Base-by-base conservation (phyloP, 345 rosid species). In the Pugionium cornutum region DNA sequence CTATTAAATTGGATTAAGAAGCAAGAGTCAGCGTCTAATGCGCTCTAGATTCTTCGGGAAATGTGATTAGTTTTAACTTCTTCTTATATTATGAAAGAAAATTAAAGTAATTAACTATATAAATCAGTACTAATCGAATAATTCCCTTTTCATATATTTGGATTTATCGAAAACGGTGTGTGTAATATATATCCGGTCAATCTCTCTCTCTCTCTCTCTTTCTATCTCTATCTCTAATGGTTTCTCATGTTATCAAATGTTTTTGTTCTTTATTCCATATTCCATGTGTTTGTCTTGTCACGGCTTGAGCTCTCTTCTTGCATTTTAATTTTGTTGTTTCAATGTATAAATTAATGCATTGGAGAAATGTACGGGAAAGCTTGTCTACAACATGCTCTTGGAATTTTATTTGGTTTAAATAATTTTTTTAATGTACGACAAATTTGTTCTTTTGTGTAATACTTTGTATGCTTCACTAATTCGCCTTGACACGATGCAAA, bases 1-100 rank as follows among this genome's bases (percentile, higher is more conserved):
- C 69, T 77, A 40, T 77, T 11, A 75, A 41, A 78, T 65, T 76
- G 58, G 58, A 75, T 80, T 82, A 35, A 67, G 77, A 81, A 78
- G 81, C 85, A 76, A 64, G 53, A 84, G 94, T 88, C 96, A 91
- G 98, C 89, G 88, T 83, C 95, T 86, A 86, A 84, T 89, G 86
- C 98, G 96, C 92, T 83, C 96, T 84, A 92, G 97, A 83, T 84
- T 89, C 91, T 76, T 84, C 76, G 95, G 89, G 82, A 87, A 86
- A 56, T 80, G 86, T 1, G 63, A 68, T 67, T 34, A 18, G 32
- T 55, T 41, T 51, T 46, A 43, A 56, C 51, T 25, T 63, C 27
- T 28, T 61, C 27, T 72, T 39, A 50, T 49, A 18, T 18, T 54
- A 62, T 62, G 40, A 53, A 9, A 43, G 41, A 31, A 42, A 32